Evolutionary conservation across 495 filamentous ascomycete genomes (phyloP).

Genomic region (Annulohypoxylon maeteangense): DNA sequence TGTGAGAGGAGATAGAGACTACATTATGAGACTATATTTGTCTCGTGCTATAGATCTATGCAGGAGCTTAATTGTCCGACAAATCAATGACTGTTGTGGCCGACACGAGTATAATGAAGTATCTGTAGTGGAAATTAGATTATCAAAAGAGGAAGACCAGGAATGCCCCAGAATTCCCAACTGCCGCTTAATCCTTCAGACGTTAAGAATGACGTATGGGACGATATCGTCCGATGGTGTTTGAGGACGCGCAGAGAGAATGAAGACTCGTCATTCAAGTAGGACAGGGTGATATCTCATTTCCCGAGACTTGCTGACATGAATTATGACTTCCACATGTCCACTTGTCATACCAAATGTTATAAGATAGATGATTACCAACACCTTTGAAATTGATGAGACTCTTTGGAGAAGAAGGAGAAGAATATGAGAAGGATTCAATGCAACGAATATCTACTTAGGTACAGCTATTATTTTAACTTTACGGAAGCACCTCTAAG

Average conservation of each 20-base stretch:
- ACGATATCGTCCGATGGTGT: not conserved
- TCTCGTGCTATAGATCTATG: not conserved
- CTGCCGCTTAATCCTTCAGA: constrained; percentile 3
- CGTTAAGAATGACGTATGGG: constrained; percentile 20
- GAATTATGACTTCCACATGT: constrained; percentile 13
- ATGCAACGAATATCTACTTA: not conserved
- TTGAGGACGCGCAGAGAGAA: not conserved
- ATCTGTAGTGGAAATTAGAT: not conserved
- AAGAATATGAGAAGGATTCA: not conserved
- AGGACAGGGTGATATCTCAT: constrained; percentile 21
- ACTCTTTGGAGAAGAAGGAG: not conserved
- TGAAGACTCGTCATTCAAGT: constrained; percentile 19
- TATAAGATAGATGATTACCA: not conserved
- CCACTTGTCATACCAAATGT: constrained; percentile 4
- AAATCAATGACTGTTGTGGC: not conserved
- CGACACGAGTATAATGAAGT: not conserved
- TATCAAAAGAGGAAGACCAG: not conserved
- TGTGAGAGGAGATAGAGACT: not conserved
- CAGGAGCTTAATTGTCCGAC: not conserved
- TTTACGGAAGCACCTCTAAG: constrained; percentile 8
- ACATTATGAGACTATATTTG: not conserved
- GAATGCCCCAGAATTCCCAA: not conserved
- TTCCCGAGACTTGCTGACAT: constrained; percentile 9
- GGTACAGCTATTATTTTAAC: constrained; percentile 13
- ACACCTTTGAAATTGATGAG: constrained; percentile 8